Conservation (phyloP, 805 yeast species). For the Barnettozyma populi region DNA sequence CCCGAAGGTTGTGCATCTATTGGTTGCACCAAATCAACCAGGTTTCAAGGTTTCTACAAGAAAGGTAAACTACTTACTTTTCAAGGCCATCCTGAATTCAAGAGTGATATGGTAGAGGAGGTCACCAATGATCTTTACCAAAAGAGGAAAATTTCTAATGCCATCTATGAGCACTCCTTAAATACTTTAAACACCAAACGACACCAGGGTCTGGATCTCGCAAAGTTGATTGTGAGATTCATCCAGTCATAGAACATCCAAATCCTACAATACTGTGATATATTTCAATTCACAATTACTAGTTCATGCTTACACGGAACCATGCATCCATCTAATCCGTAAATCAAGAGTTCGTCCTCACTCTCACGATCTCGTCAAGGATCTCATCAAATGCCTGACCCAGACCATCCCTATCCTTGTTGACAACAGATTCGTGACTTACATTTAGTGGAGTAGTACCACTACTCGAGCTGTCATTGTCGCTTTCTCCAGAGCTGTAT, state of each 20-base stretch:
- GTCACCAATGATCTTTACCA: neutral
- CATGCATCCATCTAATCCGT: neutral
- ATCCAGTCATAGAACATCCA: constrained; percentile 2
- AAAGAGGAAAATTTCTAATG: constrained; percentile 4
- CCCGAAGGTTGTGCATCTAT: constrained; percentile 34
- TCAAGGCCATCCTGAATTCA: constrained; percentile 91
- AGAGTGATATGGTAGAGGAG: constrained; percentile 23
- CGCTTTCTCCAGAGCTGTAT: constrained; percentile 2
- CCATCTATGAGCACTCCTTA: neutral
- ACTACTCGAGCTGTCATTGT: constrained; percentile 1
- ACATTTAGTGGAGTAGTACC: neutral
- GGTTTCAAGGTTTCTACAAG: constrained; percentile 62
- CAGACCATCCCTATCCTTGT: constrained; percentile 3
- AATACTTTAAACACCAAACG: neutral
- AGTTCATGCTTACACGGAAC: neutral
- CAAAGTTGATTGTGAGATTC: constrained; percentile 14
- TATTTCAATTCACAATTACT: neutral
- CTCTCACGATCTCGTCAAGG: constrained; percentile 9
- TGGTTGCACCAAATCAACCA: constrained; percentile 52
- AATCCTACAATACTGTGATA: neutral
- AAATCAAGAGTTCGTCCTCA: constrained; percentile 5
- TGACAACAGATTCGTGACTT: neutral
- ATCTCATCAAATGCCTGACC: constrained; percentile 12
- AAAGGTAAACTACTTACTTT: constrained; percentile 52
- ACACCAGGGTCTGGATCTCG: constrained; percentile 11